A percentile compares a stretch with the other conserved stretches of the same genome.
Conservation (phyloP, 2,329 filamentous ascomycete species). For the Neofusicoccum umdonicola region DNA sequence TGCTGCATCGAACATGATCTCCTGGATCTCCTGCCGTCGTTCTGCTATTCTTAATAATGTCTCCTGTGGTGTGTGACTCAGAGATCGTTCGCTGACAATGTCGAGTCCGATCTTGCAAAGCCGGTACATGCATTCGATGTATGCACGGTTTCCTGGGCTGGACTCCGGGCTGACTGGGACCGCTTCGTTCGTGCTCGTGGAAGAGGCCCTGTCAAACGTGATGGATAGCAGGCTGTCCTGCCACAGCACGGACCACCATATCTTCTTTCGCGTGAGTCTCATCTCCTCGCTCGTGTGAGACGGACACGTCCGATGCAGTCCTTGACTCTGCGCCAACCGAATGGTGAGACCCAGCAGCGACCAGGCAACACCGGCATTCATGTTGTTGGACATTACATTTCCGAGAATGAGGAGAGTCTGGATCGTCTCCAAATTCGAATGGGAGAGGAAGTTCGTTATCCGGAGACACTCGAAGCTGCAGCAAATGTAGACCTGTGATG, state of each 20-base stretch:
- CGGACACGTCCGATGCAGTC: constrained; percentile 58
- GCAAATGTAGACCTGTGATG: constrained; percentile 64
- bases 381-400: constrained; percentile 61
- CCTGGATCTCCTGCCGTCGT: constrained; percentile 57
- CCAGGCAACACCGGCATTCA: constrained; percentile 65
- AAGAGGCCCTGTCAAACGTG: constrained; percentile 60
- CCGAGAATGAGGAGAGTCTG: constrained; percentile 62
- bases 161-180: constrained; percentile 40
- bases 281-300: constrained; percentile 50
- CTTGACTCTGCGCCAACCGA: constrained; percentile 59
- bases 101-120: constrained; percentile 59
- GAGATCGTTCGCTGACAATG: constrained; percentile 58
- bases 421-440: constrained; percentile 60
- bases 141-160: constrained; percentile 50
- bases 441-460: constrained; percentile 63
- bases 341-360: constrained; percentile 59
- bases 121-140: constrained; percentile 57
- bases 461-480: constrained; percentile 64
- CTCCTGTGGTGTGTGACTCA: constrained; percentile 49
- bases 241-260: constrained; percentile 62
- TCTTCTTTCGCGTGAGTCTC: constrained; percentile 38
- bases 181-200: constrained; percentile 53
- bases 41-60: constrained; percentile 54
- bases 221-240: constrained; percentile 63
- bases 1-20: constrained; percentile 57